Percentiles rank a stretch among this genome's conserved stretches.
Conservation (phyloP, 345 rosid genomes). For the Citrus australasica region DNA sequence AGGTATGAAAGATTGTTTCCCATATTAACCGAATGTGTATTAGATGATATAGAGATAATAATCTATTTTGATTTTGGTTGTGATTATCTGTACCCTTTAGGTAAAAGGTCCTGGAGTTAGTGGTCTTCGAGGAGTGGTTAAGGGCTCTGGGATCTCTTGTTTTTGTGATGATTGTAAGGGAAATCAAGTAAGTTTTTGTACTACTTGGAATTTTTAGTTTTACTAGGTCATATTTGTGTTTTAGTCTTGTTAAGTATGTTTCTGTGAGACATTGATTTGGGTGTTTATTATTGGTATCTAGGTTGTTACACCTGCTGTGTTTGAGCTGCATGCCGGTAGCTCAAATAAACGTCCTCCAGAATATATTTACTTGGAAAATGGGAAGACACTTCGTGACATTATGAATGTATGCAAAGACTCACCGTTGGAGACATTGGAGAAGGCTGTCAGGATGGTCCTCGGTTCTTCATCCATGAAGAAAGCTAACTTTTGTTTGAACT, state of each 20-base stretch:
- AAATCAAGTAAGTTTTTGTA: conserved; percentile 40
- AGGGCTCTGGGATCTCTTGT: conserved; percentile 65
- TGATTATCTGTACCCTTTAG: conserved; percentile 22
- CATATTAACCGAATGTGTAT: not conserved
- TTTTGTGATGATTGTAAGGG: conserved; percentile 70
- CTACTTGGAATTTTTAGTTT: not conserved
- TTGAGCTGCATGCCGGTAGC: conserved; percentile 85
- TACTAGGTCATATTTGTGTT: not conserved
- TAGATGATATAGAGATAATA: not conserved
- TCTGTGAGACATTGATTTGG: not conserved
- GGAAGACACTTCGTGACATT: conserved; percentile 73
- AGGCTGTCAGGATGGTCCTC: conserved; percentile 40
- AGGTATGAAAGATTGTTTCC: conserved; percentile 40
- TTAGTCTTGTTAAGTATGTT: not conserved
- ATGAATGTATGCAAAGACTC: conserved; percentile 71
- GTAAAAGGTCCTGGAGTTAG: conserved; percentile 37
- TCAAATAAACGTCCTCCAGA: conserved; percentile 85
- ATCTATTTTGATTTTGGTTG: not conserved
- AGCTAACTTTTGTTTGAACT: conserved; percentile 63
- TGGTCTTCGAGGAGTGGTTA: conserved; percentile 62
- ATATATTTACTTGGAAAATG: conserved; percentile 67
- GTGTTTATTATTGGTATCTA: conserved; percentile 21
- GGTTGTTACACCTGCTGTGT: conserved; percentile 59
- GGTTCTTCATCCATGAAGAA: conserved; percentile 49
- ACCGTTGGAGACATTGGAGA: conserved; percentile 57